Conservation (phyloP, 306 rosid genomes). For the Dalbergia cultrata region DNA sequence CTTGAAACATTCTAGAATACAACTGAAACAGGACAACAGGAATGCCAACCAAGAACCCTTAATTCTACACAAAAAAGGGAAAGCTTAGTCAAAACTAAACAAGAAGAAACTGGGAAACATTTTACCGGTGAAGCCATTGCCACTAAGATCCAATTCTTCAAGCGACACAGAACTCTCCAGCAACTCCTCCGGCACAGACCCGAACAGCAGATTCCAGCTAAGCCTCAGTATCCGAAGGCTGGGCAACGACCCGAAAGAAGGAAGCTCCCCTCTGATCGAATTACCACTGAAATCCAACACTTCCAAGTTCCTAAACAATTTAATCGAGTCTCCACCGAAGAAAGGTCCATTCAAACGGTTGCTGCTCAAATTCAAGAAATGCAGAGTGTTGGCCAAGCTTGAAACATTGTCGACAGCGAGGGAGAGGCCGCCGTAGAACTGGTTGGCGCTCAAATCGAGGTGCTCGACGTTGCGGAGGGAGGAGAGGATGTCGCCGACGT, state of each 20-base stretch:
- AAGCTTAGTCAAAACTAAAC: neutral
- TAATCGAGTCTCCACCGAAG: slow-evolving; percentile 59
- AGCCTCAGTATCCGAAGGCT: slow-evolving; percentile 69
- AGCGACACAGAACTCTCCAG: slow-evolving; percentile 61
- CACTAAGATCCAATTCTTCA: slow-evolving; percentile 85
- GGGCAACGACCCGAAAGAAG: slow-evolving; percentile 69
- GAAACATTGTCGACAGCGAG: slow-evolving; percentile 61
- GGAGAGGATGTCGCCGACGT: slow-evolving; percentile 60
- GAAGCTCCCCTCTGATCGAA: slow-evolving; percentile 75
- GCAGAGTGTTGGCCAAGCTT: slow-evolving; percentile 74
- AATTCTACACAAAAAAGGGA: neutral
- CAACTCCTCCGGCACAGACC: slow-evolving; percentile 73
- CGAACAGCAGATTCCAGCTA: slow-evolving; percentile 63
- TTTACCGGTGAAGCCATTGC: slow-evolving; percentile 87
- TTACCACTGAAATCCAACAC: slow-evolving; percentile 80
- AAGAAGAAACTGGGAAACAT: slow-evolving; percentile 8
- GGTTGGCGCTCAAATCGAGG: slow-evolving; percentile 79
- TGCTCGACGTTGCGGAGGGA: slow-evolving; percentile 72
- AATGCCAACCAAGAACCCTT: neutral
- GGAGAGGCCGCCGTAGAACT: slow-evolving; percentile 72
- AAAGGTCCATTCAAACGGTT: slow-evolving; percentile 73
- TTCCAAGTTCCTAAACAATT: slow-evolving; percentile 70
- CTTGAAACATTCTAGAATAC: neutral
- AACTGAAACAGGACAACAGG: neutral
- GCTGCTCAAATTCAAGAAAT: slow-evolving; percentile 62